These are phyloP conservation scores for Dothideomycetes sp. DNA, from an alignment of 2,329 filamentous ascomycete species.

Conservation along the genomic window DNA sequence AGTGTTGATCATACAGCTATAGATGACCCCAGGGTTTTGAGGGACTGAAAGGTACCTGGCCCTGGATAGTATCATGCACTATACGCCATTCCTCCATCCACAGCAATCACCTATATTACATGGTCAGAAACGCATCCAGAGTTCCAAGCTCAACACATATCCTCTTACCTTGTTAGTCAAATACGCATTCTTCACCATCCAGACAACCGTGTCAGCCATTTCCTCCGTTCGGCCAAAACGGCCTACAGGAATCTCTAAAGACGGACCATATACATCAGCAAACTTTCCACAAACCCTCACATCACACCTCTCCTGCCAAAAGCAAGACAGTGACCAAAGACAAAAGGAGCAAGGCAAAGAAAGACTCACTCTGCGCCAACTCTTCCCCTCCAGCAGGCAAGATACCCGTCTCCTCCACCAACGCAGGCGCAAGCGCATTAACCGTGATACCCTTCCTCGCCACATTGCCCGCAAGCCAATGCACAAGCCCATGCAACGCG, in stretches of 20 bases:
- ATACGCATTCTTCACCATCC: conserved; percentile 36
- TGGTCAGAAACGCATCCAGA: neutral
- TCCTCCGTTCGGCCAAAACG: conserved; percentile 34
- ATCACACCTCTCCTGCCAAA: too few species aligned
- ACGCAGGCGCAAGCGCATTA: conserved; percentile 37
- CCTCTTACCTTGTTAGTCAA: conserved; percentile 25
- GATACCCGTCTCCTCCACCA: conserved; percentile 36
- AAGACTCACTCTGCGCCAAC: conserved; percentile 24
- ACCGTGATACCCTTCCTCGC: conserved; percentile 35
- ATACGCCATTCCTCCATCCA: conserved; percentile 31
- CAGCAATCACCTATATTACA: conserved; percentile 27
- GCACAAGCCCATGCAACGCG: conserved; percentile 35
- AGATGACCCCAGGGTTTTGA: too few species aligned
- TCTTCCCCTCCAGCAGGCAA: conserved; percentile 26
- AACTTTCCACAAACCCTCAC: neutral
- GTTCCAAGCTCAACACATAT: neutral
- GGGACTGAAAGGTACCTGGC: too few species aligned
- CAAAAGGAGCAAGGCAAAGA: too few species aligned
- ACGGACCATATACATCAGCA: conserved; percentile 1
- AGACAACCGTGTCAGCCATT: conserved; percentile 35
- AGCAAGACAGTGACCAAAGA: too few species aligned
- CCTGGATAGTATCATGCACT: too few species aligned
- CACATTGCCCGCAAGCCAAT: conserved; percentile 33
- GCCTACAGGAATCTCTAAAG: conserved; percentile 31
- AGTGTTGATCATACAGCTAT: too few species aligned